A percentile compares a stretch with the other conserved stretches of the same genome.
Conservation (phyloP, 2,329 filamentous ascomycete species). For the Hymenoscyphus fructigenus region DNA sequence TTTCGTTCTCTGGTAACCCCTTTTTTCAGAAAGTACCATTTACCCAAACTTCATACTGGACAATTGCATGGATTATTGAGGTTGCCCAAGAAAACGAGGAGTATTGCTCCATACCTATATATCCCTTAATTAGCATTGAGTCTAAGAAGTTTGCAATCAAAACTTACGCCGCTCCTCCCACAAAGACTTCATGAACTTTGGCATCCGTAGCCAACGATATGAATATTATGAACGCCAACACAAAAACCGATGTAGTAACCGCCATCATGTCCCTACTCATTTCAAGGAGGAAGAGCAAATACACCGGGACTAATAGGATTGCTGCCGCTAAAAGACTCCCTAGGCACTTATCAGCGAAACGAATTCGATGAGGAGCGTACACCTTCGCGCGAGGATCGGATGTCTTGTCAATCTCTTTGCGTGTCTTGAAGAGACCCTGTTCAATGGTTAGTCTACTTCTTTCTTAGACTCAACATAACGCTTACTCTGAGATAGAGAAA, state of each 20-base stretch:
- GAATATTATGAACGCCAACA: constrained; percentile 14
- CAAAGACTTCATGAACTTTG: constrained; percentile 18
- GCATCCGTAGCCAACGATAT: constrained; percentile 17
- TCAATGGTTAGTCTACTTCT: not conserved
- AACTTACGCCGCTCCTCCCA: constrained; percentile 19
- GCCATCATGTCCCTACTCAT: constrained; percentile 22
- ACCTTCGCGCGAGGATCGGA: constrained; percentile 8
- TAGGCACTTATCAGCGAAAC: constrained; percentile 2
- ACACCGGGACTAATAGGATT: constrained; percentile 22
- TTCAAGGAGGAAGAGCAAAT: constrained; percentile 17
- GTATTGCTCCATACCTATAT: constrained; percentile 12
- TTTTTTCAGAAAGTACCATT: too few species aligned
- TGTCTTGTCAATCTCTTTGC: constrained; percentile 12
- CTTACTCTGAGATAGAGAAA: not conserved
- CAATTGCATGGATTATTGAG: not conserved
- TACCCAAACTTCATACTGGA: too few species aligned
- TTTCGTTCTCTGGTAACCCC: too few species aligned
- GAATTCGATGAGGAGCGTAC: constrained; percentile 9
- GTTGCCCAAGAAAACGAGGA: constrained; percentile 8
- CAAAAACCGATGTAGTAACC: constrained; percentile 11
- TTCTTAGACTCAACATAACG: not conserved
- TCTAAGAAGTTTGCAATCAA: not conserved
- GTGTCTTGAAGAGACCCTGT: constrained; percentile 9
- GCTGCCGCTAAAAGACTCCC: constrained; percentile 10
- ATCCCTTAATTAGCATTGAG: not conserved